phyloP scores from a whole-genome alignment of 805 yeast species.

The Jamesozyma gamospora region DNA sequence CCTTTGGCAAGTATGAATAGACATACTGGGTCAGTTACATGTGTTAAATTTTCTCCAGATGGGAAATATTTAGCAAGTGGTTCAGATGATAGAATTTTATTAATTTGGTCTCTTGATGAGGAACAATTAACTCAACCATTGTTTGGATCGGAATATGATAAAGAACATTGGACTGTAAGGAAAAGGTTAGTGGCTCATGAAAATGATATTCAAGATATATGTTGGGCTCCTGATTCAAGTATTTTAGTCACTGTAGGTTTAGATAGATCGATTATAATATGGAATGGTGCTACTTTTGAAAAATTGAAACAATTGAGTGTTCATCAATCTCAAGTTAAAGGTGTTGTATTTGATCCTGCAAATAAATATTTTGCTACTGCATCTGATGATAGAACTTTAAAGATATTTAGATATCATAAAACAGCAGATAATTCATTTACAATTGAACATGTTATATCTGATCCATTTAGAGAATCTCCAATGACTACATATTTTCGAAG shows the following conservation, averaged over 20 bases:
- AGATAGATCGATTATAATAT: slow-evolving; percentile 83
- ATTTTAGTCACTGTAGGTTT: slow-evolving; percentile 88
- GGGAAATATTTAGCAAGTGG: slow-evolving; percentile 90
- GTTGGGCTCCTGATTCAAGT: slow-evolving; percentile 95
- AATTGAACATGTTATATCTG: slow-evolving; percentile 70
- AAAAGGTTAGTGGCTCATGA: slow-evolving; percentile 93
- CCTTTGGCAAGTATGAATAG: slow-evolving; percentile 88
- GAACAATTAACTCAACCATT: slow-evolving; percentile 35
- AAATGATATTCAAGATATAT: slow-evolving; percentile 93
- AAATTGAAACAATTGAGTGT: slow-evolving; percentile 78
- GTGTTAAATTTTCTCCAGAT: slow-evolving; percentile 84
- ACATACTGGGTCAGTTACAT: slow-evolving; percentile 94
- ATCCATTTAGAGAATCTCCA: slow-evolving; percentile 84
- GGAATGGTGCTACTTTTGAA: slow-evolving; percentile 89
- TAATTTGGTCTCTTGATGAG: slow-evolving; percentile 90
- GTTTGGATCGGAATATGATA: slow-evolving; percentile 66
- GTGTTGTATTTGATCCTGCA: slow-evolving; percentile 96
- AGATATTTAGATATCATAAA: slow-evolving; percentile 77
- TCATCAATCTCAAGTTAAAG: slow-evolving; percentile 92
- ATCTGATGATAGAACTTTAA: slow-evolving; percentile 86
- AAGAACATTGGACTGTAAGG: slow-evolving; percentile 91
- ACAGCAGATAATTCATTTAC: slow-evolving; percentile 69
- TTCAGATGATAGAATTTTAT: slow-evolving; percentile 82
- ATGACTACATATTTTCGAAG: slow-evolving; percentile 82
- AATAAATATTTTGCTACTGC: slow-evolving; percentile 95